phyloP scores from a whole-genome alignment of 768 basidiomycete genomes.

The Termitomyces sp. region DNA sequence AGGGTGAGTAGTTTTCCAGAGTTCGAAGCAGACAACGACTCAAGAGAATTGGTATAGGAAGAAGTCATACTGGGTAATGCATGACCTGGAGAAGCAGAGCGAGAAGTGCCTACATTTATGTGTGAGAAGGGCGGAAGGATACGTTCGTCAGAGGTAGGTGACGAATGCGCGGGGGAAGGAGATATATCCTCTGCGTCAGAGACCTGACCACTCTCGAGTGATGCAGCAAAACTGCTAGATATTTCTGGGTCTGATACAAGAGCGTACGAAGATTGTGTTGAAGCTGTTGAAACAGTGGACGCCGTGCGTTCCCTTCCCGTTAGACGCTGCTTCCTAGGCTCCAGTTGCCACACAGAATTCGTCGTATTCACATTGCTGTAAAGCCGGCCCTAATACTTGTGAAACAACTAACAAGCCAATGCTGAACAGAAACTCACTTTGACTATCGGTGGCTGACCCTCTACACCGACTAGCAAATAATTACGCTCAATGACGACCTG shows the following conservation, averaged over 20 bases:
- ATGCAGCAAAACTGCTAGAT: constrained; percentile 80
- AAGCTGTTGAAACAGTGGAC: constrained; percentile 68
- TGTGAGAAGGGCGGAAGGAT: constrained; percentile 23
- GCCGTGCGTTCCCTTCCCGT: constrained; percentile 67
- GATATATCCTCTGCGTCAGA: constrained; percentile 68
- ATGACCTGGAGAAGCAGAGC: constrained; percentile 53
- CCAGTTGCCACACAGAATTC: constrained; percentile 76
- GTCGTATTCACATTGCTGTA: constrained; percentile 64
- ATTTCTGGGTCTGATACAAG: constrained; percentile 82
- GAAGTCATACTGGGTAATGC: constrained; percentile 54
- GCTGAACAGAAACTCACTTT: constrained; percentile 44
- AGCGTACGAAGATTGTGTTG: constrained; percentile 78
- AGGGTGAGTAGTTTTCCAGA: constrained; percentile 70
- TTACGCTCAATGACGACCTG: constrained; percentile 73
- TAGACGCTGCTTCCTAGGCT: constrained; percentile 51
- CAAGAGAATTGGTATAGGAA: constrained; percentile 71
- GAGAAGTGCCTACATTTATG: constrained; percentile 33
- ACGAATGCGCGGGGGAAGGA: constrained; percentile 55
- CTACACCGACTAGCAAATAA: constrained; percentile 68
- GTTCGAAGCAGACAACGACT: constrained; percentile 54
- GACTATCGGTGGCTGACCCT: constrained; percentile 62
- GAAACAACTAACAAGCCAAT: background rate
- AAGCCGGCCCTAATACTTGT: constrained; percentile 54
- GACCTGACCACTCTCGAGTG: constrained; percentile 65
- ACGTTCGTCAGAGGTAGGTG: constrained; percentile 57